Evolutionary conservation across 2,329 filamentous ascomycete genomes (phyloP), one percentile per base, ranked within the genome.

Genomic region (Penicillium sp.): DNA sequence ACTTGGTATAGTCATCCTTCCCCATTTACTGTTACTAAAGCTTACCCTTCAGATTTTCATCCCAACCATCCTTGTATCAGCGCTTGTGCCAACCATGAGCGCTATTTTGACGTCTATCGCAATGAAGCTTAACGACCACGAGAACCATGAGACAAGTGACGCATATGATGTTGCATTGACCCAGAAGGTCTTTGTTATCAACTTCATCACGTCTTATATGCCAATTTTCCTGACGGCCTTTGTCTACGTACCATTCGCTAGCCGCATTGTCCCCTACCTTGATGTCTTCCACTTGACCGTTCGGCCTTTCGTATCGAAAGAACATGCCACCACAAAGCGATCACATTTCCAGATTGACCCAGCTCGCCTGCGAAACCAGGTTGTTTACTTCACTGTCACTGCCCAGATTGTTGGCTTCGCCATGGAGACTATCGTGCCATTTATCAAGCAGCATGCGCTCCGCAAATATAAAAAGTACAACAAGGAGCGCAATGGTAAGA

Each of bases 331-430:
- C 29, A 79, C 80, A 32, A 68, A 76, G 9, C 76, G 78, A n/a
- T 65, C 72, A 0, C 71, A 84, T 26, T 99, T 97, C 75, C 82
- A 85, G 49, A 91, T 97, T 75, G 90, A 99, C 69, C 90, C 92
- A 0, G 82, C 87, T 64, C 83, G 93, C 26, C 84, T 97, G 29
- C 88, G 87, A 63, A 90, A 92, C 66, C 94, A 99, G 72, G 90
- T 97, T 72, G 93, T 97, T 63, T 97, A 97, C 77, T 96, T 96
- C 66, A 96, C 93, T 0, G 92, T 97, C 20, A 97, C 94, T 0
- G 94, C 93, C 0, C 93, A 97, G 70, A 84, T 96, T 44, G 90
- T 99, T 66, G 94, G 92, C 69, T 87, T 97, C 53, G 87, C 84
- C 20, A 86, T 93, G 63, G 94, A 99, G 74, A 86, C 91, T 4